phyloP scores from a whole-genome alignment of 139 green algal species.

The Edaphochlamys debaryana region DNA sequence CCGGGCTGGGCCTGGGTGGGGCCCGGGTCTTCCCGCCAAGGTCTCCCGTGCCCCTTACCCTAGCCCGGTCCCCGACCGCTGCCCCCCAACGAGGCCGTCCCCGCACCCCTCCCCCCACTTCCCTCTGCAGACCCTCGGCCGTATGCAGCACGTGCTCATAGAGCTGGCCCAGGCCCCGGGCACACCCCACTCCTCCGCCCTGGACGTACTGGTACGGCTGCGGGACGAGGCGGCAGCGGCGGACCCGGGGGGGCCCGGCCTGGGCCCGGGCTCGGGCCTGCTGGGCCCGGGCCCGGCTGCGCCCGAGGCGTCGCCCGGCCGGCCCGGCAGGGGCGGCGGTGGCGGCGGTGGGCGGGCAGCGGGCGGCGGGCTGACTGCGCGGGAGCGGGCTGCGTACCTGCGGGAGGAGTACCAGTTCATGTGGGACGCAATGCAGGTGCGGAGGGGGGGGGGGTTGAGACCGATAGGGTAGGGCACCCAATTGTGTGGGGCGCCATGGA shows the following conservation, averaged over 20 bases:
- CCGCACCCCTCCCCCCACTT: too few species aligned
- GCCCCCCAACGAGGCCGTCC: too few species aligned
- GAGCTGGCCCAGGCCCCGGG: slow-evolving; percentile 39
- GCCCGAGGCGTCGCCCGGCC: too few species aligned
- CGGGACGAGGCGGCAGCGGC: neutral
- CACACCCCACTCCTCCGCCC: slow-evolving; percentile 19
- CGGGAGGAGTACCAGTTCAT: slow-evolving; percentile 29
- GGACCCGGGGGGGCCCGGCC: neutral
- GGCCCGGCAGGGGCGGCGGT: too few species aligned
- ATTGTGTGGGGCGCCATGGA: too few species aligned
- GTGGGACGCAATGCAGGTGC: slow-evolving; percentile 42
- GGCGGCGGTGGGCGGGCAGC: too few species aligned
- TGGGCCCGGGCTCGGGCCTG: too few species aligned
- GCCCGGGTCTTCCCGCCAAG: too few species aligned
- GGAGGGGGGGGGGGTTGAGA: neutral
- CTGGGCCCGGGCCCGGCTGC: too few species aligned
- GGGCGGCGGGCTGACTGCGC: slow-evolving; percentile 8
- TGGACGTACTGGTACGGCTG: slow-evolving; percentile 20
- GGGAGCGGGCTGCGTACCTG: slow-evolving; percentile 34
- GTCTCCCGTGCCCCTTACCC: too few species aligned
- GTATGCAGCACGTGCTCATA: slow-evolving; percentile 29
- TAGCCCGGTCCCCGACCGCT: too few species aligned
- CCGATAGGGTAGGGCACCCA: too few species aligned
- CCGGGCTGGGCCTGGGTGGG: neutral
- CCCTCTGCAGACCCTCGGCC: slow-evolving; percentile 29